phyloP scores from a whole-genome alignment of 768 basidiomycete species.

The Saitozyma podzolica region DNA sequence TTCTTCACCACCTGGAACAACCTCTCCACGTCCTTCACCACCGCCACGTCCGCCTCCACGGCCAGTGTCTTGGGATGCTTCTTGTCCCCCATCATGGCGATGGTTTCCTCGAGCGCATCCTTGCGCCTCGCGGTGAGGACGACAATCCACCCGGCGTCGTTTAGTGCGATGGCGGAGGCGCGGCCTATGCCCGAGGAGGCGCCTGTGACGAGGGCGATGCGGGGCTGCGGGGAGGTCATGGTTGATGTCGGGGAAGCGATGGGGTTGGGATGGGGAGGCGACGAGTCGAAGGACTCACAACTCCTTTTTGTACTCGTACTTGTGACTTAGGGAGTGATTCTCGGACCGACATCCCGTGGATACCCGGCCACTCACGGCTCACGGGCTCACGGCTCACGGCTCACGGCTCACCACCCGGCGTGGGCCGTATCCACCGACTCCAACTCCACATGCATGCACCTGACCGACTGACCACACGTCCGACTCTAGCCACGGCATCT shows the following conservation, averaged over 20 bases:
- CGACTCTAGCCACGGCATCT: no score
- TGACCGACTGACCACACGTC: no score
- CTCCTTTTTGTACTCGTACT: no score
- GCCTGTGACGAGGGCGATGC: conserved; percentile 77
- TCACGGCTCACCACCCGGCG: no score
- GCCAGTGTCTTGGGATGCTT: conserved; percentile 53
- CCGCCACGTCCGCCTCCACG: conserved; percentile 65
- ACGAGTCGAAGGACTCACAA: no score
- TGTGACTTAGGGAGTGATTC: no score
- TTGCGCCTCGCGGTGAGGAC: conserved; percentile 65
- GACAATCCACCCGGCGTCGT: conserved; percentile 68
- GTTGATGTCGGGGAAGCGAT: no score
- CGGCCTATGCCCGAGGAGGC: conserved; percentile 72
- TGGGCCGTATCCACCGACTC: no score
- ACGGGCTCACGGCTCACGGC: no score
- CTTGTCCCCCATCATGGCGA: conserved; percentile 32
- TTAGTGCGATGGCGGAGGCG: conserved; percentile 66
- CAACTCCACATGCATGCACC: no score
- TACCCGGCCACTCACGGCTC: background rate
- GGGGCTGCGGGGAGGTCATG: background rate
- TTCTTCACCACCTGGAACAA: conserved; percentile 61
- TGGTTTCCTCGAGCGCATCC: conserved; percentile 63
- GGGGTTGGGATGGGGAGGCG: no score
- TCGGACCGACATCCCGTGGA: no score
- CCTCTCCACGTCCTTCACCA: conserved; percentile 62